phyloP scores from a whole-genome alignment of 306 rosid genomes.

The Trichosanthes cucumerina region DNA sequence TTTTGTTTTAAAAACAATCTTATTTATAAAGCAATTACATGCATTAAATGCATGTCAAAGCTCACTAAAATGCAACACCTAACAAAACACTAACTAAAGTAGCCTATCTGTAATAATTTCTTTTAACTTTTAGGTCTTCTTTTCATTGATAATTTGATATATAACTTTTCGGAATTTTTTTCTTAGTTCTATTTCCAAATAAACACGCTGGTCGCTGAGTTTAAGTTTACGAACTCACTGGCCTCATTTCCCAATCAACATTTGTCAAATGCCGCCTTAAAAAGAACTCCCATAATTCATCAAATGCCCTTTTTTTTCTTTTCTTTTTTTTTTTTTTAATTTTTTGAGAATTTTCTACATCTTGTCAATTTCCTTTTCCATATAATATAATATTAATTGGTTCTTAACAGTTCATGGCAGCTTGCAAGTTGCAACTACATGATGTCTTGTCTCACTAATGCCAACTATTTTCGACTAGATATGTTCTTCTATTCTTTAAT shows the following conservation, averaged over 20 bases:
- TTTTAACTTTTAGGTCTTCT: background rate
- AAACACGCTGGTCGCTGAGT: background rate
- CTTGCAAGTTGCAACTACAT: background rate
- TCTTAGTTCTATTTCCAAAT: background rate
- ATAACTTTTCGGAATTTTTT: background rate
- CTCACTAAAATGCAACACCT: no score
- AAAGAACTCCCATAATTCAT: background rate
- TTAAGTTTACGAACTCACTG: background rate
- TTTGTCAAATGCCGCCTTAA: background rate
- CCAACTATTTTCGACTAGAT: background rate
- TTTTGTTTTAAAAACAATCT: no score
- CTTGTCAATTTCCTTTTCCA: background rate
- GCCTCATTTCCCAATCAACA: background rate
- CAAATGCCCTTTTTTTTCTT: background rate
- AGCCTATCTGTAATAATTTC: no score
- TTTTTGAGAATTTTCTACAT: background rate
- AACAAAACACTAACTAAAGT: no score
- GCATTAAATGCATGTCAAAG: no score
- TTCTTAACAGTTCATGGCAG: background rate
- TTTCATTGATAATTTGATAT: no score
- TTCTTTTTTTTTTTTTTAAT: no score
- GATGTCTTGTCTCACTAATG: background rate
- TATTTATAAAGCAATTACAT: no score
- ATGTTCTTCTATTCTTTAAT: background rate
- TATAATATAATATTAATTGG: background rate